Evolutionary conservation across 177 flowering plant genomes (phyloP), one percentile per base, ranked within the genome.

Genomic region (Vitis hybrid): DNA sequence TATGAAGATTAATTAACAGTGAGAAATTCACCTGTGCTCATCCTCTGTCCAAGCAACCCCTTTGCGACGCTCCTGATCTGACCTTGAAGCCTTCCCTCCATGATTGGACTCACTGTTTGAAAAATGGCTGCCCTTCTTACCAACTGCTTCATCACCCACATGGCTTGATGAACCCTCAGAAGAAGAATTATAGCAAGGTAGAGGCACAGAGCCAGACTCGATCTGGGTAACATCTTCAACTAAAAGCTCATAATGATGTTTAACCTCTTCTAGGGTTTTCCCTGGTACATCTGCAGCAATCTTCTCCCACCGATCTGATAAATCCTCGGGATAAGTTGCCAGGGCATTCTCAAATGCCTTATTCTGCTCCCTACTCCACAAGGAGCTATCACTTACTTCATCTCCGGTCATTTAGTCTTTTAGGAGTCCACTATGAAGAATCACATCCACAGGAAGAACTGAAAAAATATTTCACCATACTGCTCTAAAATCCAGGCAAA

Each of bases 11-110:
- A 10, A 23, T 21, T 0, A 34, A 26, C 6, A 52, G 69, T 58
- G 9, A 58, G 4, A 65, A 72, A 67, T 67, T 77, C 74, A 93
- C 97, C 98, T 91, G 85, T 94, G 98, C 66, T 94, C 98, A 67
- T 92, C 98, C 79, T 94, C 98, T 48, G 98, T 92, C 98, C 98
- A 94, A 17, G 98, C 95, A 71, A 91, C 88, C 51, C 98, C 98
- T 68, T 94, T 94, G 0, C 97, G 93, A 1, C 97, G 93, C 75
- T 94, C 98, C 74, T 92, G 97, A 75, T 94, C 97, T 4, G 94
- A 72, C 75, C 84, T 90, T 10, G 92, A 86, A 32, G 69, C 77
- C 78, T 92, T 91, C 66, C 87, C 83, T 60, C 89, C 94, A 61
- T 84, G 85, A 75, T 65, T 77, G 15, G 89, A 82, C 50, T 88